Base-by-base conservation (phyloP, 2,329 filamentous ascomycete genomes). In the Cladosporium cucumerinum region DNA sequence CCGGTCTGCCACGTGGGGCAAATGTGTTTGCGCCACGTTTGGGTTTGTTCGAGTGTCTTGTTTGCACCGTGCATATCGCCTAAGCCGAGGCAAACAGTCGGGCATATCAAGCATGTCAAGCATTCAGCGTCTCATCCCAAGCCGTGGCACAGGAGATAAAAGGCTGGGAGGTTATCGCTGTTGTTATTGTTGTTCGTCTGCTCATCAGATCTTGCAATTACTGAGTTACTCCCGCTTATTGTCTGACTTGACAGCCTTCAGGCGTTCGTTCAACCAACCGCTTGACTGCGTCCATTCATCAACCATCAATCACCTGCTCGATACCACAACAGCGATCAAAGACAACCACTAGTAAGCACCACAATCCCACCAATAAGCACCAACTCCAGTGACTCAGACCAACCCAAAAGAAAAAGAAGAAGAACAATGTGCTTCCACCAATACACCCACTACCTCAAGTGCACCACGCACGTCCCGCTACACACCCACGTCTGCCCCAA, bases 401-500 rank as follows among this genome's bases (percentile, higher is more conserved):
- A 51, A 26, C 11, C 6, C 18, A 23, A 28, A 12, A 21, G n/a
- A n/a, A n/a, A n/a, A n/a, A n/a, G n/a, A n/a, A n/a, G n/a, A 58
- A 14, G 6, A 46, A 21, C 54, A 23, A 74, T 75, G 73, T 75
- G 73, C 64, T 73, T 71, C 68, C 73, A 74, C 70, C 69, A 71
- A 57, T 74, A 75, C 69, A 75, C 73, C 14, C 73, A 75, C 64
- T 74, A 70, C 67, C 59, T 63, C 12, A 65, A 68, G 28, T 74
- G 73, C 67, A 65, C 60, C 18, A 58, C 68, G 23, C 71, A 73
- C 61, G 64, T 74, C 6, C 71, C 72, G 1, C 72, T 75, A 46
- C 72, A 74, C 65, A 74, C 72, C 5, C 72, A 75, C 62, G 68
- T 71, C 52, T 75, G 73, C 57, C 68, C 68, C 2, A 73, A 73